These are phyloP conservation scores for Lineolata rhizophorae DNA, from an alignment of 495 filamentous ascomycete genomes.

Conservation along the genomic window DNA sequence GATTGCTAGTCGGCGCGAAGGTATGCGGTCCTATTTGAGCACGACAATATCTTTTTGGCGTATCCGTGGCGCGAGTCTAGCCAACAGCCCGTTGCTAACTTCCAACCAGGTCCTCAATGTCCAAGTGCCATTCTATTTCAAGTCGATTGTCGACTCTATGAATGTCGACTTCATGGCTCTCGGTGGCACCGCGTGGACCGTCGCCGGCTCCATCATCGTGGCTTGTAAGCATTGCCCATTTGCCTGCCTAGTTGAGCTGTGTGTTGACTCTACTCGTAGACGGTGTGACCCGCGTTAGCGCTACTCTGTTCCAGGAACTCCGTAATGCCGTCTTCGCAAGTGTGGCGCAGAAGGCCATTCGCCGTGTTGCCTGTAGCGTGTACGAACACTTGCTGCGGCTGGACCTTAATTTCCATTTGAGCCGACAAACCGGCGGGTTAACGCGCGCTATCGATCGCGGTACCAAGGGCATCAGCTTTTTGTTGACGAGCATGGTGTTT, in stretches of 20 bases:
- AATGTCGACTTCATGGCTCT: slow-evolving; percentile 73
- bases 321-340: slow-evolving; percentile 92
- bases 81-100: too few species aligned
- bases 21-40: slow-evolving; percentile 14
- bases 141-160: slow-evolving; percentile 90
- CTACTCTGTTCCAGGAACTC: slow-evolving; percentile 72
- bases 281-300: slow-evolving; percentile 66
- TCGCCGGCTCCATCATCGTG: slow-evolving; percentile 78
- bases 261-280: slow-evolving; percentile 25
- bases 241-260: neutral
- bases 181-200: slow-evolving; percentile 68
- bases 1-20: slow-evolving; percentile 73
- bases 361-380: slow-evolving; percentile 72
- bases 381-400: slow-evolving; percentile 77
- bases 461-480: slow-evolving; percentile 93
- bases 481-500: slow-evolving; percentile 95
- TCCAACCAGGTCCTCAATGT: slow-evolving; percentile 80
- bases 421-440: slow-evolving; percentile 81
- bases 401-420: slow-evolving; percentile 83
- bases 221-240: slow-evolving; percentile 33
- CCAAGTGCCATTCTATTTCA: slow-evolving; percentile 97
- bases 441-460: slow-evolving; percentile 90
- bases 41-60: too few species aligned
- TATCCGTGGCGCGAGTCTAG: slow-evolving; percentile 1
- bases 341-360: slow-evolving; percentile 91